Base-by-base conservation (phyloP, 2,329 filamentous ascomycete species). In the Stylonectria norvegica region DNA sequence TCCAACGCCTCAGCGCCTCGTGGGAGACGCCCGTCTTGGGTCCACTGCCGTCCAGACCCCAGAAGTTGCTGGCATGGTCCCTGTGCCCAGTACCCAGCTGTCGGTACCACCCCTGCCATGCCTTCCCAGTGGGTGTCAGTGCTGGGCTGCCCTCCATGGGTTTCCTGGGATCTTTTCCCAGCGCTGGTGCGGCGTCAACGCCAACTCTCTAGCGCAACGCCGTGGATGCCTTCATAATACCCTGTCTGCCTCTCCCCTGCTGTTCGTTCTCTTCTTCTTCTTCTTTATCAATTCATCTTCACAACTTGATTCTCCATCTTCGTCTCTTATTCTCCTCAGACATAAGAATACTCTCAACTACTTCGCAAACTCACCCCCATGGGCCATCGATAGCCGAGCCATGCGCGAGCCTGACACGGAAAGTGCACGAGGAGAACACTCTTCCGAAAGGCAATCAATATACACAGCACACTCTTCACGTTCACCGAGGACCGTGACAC, bases 151-250 rank as follows among this genome's bases (percentile, higher is more conserved):
- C 37, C 40, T 38, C 31, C 38, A 23, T 39, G 33, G 40, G 27
- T 38, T 30, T 34, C 48, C 46, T 38, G 43, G 27, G 25, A 42
- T 40, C 53, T 55, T 52, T 57, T 53, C 43, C 43, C 36, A 36
- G 51, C 46, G 45, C 51, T 41, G 44, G 45, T 45, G 44, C 55
- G 53, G 55, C 55, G 53, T 57, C 47, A 47, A 54, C 55, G 48
- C 53, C 52, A 49, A 44, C 34, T 54, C 45, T 36, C 44, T 48
- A 58, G 52, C 53, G 52, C 55, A 55, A 51, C 45, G 52, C 49
- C 49, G 38, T 49, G 50, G 52, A 57, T 58, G 45, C 50, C 55
- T 51, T 58, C 55, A 58, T 58, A 58, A 51, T 58, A 49, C 49
- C 39, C 38, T 32, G 32, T 45, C 47, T 33, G 52, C 50, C 38